Evolutionary conservation across 2,329 filamentous ascomycete species (phyloP), one percentile per base, ranked within the genome.

Genomic region (Neonectria sp.): DNA sequence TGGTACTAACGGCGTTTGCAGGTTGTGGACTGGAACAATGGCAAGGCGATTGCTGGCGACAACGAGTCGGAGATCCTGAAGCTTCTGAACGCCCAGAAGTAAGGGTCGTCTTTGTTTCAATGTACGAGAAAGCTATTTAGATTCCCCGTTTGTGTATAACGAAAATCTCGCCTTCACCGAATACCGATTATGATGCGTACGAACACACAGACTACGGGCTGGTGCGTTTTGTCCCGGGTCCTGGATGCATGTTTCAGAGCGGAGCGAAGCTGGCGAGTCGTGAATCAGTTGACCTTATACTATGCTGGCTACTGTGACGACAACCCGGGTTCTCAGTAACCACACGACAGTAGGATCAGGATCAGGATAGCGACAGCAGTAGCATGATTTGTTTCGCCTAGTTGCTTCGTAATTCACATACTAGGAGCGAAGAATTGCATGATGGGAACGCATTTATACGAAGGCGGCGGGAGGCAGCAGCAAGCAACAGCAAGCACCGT

Each of bases 11-110:
- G 24, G 12, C 53, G 53, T 60, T 40, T 62, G 9, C 31, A 81
- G 88, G 83, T 92, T 65, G 95, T 98, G 59, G 95, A 98, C 80
- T 98, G 96, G 96, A 94, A 92, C 79, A 95, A 95, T 80, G 96
- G 95, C 71, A 93, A 90, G 80, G 95, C 91, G 53, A 85, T 93
- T 83, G 84, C 89, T 29, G 93, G 94, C 24, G 93, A 93, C 57
- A 91, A 93, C 71, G 92, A 97, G 84, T 97, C 94, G 17, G 93
- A 95, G 83, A 98, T 98, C 68, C 82, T 97, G 78, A 94, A 92
- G 82, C 86, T 97, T 81, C 82, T 98, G 59, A 88, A 90, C 65
- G 85, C 88, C 64, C 79, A 90, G 61, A 84, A 83, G 68, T 79
- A 78, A 71, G 35, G 35, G 13, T 15, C 27, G 56, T 55, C 13